These are phyloP conservation scores for Suillus placidus DNA, from an alignment of 768 basidiomycete species.

Conservation along the genomic window DNA sequence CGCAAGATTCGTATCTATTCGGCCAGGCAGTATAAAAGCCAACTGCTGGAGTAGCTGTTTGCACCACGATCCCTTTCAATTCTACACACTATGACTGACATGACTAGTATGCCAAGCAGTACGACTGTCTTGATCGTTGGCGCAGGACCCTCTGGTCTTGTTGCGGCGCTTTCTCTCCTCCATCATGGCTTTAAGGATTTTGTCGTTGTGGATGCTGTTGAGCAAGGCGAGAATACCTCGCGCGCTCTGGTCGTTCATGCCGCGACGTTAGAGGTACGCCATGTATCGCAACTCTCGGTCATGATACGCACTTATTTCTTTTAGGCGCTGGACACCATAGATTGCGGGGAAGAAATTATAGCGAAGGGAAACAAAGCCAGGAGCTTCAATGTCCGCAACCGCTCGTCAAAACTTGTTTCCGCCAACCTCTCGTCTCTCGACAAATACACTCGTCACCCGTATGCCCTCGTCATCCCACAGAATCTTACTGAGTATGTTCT, in stretches of 20 bases:
- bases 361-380: slow-evolving; percentile 38
- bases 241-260: slow-evolving; percentile 53
- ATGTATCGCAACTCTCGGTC: slow-evolving; percentile 18
- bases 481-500: slow-evolving; percentile 46
- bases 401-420: slow-evolving; percentile 28
- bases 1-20: neutral
- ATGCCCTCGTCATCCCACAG: slow-evolving; percentile 46
- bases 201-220: slow-evolving; percentile 44
- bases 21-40: neutral
- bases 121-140: slow-evolving; percentile 48
- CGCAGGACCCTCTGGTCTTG: slow-evolving; percentile 49
- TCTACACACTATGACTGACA: neutral
- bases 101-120: slow-evolving; percentile 6
- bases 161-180: slow-evolving; percentile 45
- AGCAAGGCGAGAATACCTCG: slow-evolving; percentile 39
- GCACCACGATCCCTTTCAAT: neutral
- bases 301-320: slow-evolving; percentile 26
- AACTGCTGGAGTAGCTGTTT: no score
- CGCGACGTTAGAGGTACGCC: slow-evolving; percentile 51
- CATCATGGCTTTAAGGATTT: slow-evolving; percentile 44
- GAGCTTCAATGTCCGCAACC: slow-evolving; percentile 32
- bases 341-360: slow-evolving; percentile 42
- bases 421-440: slow-evolving; percentile 39
- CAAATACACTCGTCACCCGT: slow-evolving; percentile 47
- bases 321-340: slow-evolving; percentile 50